Conservation (phyloP, 352 stramenopile species). For the Phytophthora chlamydospora region DNA sequence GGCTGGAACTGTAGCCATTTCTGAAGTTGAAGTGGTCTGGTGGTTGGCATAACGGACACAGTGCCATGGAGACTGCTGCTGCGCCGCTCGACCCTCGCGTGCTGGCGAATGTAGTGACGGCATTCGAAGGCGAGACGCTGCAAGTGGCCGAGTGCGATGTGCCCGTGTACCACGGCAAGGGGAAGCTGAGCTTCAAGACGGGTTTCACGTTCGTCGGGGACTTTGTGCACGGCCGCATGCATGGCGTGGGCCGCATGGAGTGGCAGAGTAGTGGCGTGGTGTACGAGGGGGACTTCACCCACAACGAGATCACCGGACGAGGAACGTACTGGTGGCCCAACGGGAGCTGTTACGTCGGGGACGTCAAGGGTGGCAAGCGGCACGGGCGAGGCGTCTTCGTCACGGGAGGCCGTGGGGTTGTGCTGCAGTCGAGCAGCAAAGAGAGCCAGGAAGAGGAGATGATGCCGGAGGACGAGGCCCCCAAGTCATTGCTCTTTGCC, state of each 20-base stretch:
- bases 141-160: slow-evolving; percentile 47
- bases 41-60: no score
- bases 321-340: slow-evolving; percentile 84
- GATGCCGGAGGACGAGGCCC: slow-evolving; percentile 1
- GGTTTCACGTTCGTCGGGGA: slow-evolving; percentile 72
- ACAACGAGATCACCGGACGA: slow-evolving; percentile 72
- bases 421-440: slow-evolving; percentile 4
- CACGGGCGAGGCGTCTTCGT: slow-evolving; percentile 77
- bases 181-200: slow-evolving; percentile 58
- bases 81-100: slow-evolving; percentile 63
- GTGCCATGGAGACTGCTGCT: not conserved
- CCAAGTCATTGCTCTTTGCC: slow-evolving; percentile 38
- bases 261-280: slow-evolving; percentile 58
- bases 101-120: slow-evolving; percentile 52
- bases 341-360: slow-evolving; percentile 80
- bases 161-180: slow-evolving; percentile 69
- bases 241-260: slow-evolving; percentile 71
- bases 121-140: slow-evolving; percentile 59
- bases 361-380: slow-evolving; percentile 68
- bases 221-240: slow-evolving; percentile 74
- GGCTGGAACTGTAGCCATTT: no score
- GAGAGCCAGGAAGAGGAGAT: not conserved
- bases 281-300: slow-evolving; percentile 75
- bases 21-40: no score
- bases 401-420: slow-evolving; percentile 39